Evolutionary conservation across 164 flowering plant genomes (phyloP).

Genomic region (Aristolochia californica): DNA sequence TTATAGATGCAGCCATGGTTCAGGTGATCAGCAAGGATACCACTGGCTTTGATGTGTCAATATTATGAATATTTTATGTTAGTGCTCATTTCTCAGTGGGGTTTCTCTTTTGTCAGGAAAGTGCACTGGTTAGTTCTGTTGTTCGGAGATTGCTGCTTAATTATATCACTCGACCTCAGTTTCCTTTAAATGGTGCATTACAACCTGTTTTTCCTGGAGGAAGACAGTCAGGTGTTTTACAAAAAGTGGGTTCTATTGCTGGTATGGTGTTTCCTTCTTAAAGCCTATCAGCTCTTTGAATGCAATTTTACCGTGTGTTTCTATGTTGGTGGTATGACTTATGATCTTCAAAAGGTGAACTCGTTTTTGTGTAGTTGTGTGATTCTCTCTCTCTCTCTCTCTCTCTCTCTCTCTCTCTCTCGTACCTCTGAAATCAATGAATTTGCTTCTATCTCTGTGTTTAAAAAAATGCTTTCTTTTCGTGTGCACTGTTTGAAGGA

Average conservation of each 20-base stretch:
- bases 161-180: constrained; percentile 45
- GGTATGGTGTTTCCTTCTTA: constrained; percentile 34
- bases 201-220: constrained; percentile 50
- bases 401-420: too few species aligned
- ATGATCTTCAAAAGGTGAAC: too few species aligned
- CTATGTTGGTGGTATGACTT: too few species aligned
- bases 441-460: too few species aligned
- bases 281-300: background rate
- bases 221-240: constrained; percentile 62
- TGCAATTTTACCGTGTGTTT: too few species aligned
- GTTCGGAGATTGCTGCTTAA: constrained; percentile 59
- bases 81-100: background rate
- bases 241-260: constrained; percentile 90
- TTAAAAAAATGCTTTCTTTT: too few species aligned
- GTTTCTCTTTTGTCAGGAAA: constrained; percentile 44
- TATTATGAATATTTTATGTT: background rate
- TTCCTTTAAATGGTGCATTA: constrained; percentile 36
- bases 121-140: constrained; percentile 48
- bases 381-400: too few species aligned
- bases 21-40: constrained; percentile 38
- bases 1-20: constrained; percentile 76
- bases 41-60: background rate
- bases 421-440: too few species aligned
- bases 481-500: too few species aligned
- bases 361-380: too few species aligned